Percentiles rank a stretch among this genome's conserved stretches.
Conservation (phyloP, 2,329 filamentous ascomycete genomes). For the Penicillium sp. region DNA sequence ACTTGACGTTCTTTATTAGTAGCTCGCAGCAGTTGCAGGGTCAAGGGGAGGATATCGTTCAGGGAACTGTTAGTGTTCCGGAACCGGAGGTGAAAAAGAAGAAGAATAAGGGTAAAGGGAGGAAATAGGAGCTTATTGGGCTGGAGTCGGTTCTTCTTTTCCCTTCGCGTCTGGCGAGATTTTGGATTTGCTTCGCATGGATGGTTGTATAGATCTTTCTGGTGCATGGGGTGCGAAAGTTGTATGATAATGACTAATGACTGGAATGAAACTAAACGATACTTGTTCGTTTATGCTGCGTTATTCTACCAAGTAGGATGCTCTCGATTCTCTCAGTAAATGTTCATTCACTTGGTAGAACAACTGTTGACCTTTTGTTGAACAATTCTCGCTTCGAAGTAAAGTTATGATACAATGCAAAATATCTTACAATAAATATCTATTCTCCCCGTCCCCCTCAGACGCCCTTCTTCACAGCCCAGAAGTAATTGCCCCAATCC, state of each 20-base stretch:
- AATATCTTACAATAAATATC: slow-evolving; percentile 8
- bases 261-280: not conserved
- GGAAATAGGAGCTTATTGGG: slow-evolving; percentile 8
- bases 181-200: not conserved
- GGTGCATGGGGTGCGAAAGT: not conserved
- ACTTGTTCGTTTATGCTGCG: not conserved
- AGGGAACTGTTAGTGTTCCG: slow-evolving; percentile 70
- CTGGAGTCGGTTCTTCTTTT: not conserved
- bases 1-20: slow-evolving; percentile 84
- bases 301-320: not conserved
- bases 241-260: slow-evolving; percentile 7
- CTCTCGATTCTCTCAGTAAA: too few species aligned
- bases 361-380: too few species aligned
- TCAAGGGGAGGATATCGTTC: slow-evolving; percentile 73
- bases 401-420: not conserved
- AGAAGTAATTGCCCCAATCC: slow-evolving; percentile 93
- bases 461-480: slow-evolving; percentile 70
- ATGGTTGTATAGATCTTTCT: not conserved
- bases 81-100: slow-evolving; percentile 54
- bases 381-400: slow-evolving; percentile 3
- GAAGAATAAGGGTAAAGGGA: slow-evolving; percentile 48
- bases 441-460: slow-evolving; percentile 10
- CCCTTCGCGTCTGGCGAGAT: too few species aligned
- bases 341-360: too few species aligned
- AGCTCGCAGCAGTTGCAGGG: slow-evolving; percentile 78